Base-by-base conservation (phyloP, 1,139 yeast species). In the Diutina ranongensis region DNA sequence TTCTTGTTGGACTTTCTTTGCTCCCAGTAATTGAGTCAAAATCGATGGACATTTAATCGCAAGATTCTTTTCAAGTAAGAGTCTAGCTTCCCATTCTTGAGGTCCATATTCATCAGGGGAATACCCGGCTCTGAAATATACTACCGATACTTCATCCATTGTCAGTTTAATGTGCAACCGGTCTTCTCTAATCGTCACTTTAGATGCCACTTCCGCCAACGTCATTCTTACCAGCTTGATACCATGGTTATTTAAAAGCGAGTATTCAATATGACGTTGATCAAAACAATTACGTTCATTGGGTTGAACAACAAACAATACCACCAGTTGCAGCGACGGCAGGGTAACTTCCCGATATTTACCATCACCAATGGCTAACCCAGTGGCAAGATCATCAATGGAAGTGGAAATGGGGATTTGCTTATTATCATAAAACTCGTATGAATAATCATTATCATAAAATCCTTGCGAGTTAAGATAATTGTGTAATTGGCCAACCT, bases 11-110 rank as follows among this genome's bases (percentile, higher is more conserved):
- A 92, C 73, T 60, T 92, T 92, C 57, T 92, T 94, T 12, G 95
- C 79, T 0, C 98, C 98, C 28, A 95, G 78, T 48, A 92, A 69
- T 62, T 94, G 98, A 2, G 95, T 87, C 50, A 86, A 67, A 32
- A 92, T 65, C 3, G 94, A 81, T 3, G 98, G 98, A 51, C 96
- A 89, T 60, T 92, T 89, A 51, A 92, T 82, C 1, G 97, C 95
- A 46, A 68, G 64, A 7, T 92, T 74, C 22, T 76, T 71, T 59
- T 92, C 98, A 49, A 92, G 69, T 40, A 67, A 60, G 20, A 76
- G 68, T 56, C 98, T 74, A 9, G 86, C 81, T 15, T 73, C 73
- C 98, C 98, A 94, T 15, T 62, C 64, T 1, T 67, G 64, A 44
- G 75, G 72, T 9, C 74, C 71, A 61, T 82, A 87, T 59, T 83